Evolutionary conservation across 495 filamentous ascomycete genomes (phyloP), one percentile per base, ranked within the genome.

Genomic region (Aspergillus campestris): DNA sequence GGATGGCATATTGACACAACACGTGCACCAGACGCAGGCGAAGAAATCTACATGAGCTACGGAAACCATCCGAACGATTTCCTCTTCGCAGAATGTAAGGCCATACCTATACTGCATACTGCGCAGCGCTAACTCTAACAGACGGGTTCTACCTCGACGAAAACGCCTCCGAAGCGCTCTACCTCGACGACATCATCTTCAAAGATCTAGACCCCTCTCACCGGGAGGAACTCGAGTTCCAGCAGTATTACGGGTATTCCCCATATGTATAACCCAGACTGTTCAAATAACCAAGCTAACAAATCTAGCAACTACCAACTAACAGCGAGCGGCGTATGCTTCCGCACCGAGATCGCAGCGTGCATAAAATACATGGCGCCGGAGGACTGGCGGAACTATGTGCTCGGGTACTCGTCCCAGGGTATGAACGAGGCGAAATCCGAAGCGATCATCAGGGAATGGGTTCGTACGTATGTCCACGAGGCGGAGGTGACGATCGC

Each of bases 11-110:
- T 40, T 5, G 2, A 24, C 18, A 8, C 44, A 28, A 49, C 14
- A 4, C 8, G 2, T 49, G 64, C 9, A 24, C 24, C 31, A 59
- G 65, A 64, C 5, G 51, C 54, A 30, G 85, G 83, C 7, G 83
- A 90, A 31, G 87, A 95, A 55, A 65, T 95, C 7, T 83, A 73
- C 50, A 84, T 91, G 42, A 83, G 78, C 44, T 95, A 95, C 55
- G 89, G 89, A 5, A 56, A 65, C 36, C 89, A 95, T 64, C 69
- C 74, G 9, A 89, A 90, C 53, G 88, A 94, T 57, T 86, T 89
- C 47, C 71, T 86, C 5, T 73, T 94, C 5, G 77, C 79, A 3
- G 89, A 95, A 70, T 92, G 77, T 81, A 53, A 54, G 71, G 5
- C 1, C 1, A 38, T 41, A 29, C 29, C 33, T 42, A 6, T 15